These are phyloP conservation scores for Fagopyrum esculentum DNA, from an alignment of 148 eudicot genomes.

Conservation along the genomic window DNA sequence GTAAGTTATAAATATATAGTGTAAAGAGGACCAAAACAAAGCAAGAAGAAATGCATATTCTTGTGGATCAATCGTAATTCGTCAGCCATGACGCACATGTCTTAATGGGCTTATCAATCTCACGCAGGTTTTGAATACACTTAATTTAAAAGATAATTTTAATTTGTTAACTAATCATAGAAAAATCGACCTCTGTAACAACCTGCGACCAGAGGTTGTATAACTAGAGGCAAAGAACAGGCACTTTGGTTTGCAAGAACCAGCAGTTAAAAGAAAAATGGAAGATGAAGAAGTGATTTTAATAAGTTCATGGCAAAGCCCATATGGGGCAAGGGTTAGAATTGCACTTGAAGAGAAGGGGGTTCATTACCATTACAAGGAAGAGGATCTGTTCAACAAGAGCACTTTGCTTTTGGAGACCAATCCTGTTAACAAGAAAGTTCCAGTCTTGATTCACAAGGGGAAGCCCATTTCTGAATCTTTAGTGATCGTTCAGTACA, in stretches of 20 bases:
- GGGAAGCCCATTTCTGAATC: conserved; percentile 16
- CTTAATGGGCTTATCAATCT: neutral
- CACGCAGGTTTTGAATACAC: neutral
- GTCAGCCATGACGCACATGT: neutral
- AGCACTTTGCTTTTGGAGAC: conserved; percentile 10
- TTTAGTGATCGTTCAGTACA: conserved; percentile 11
- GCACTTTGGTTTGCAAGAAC: neutral
- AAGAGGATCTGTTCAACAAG: conserved; percentile 17
- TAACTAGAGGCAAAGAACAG: neutral
- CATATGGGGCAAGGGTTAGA: neutral
- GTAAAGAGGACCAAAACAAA: too few species aligned
- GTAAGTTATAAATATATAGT: neutral
- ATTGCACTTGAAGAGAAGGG: conserved; percentile 13
- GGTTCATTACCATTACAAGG: conserved; percentile 12
- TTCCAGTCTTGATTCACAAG: conserved; percentile 14
- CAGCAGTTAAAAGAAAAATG: neutral
- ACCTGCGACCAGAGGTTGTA: neutral
- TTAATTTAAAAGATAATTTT: neutral
- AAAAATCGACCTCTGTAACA: neutral
- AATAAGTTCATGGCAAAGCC: neutral
- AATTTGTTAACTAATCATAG: neutral
- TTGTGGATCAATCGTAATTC: neutral
- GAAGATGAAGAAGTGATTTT: neutral
- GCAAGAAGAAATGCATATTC: neutral
- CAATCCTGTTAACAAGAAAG: conserved; percentile 16